phyloP scores from a whole-genome alignment of 2,329 filamentous ascomycete species.

The Bisporella sp. region DNA sequence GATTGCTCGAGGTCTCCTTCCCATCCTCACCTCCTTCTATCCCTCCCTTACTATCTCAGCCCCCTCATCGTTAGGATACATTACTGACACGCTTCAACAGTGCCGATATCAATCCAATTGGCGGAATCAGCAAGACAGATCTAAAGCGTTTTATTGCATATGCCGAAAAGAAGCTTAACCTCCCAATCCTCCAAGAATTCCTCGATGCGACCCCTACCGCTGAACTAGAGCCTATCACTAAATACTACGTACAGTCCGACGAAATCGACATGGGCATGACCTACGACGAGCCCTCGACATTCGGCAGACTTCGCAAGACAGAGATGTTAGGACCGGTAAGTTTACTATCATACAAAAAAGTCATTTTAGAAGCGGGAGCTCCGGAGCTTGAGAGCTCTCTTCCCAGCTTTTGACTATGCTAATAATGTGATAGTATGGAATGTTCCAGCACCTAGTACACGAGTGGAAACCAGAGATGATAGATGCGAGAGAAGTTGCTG shows the following conservation, averaged over 20 bases:
- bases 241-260: constrained; percentile 46
- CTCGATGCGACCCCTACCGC: constrained; percentile 55
- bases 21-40: no score
- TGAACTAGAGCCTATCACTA: constrained; percentile 59
- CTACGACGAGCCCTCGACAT: constrained; percentile 40
- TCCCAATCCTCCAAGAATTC: constrained; percentile 62
- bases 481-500: no score
- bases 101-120: constrained; percentile 52
- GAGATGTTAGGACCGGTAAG: constrained; percentile 40
- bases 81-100: neutral
- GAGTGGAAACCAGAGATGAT: no score
- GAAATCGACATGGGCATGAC: constrained; percentile 48
- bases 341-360: constrained; percentile 21
- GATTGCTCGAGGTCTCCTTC: no score
- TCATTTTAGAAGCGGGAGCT: neutral
- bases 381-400: no score
- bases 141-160: constrained; percentile 67
- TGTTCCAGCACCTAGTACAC: no score
- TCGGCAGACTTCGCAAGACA: constrained; percentile 38
- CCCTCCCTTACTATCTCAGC: constrained; percentile 31
- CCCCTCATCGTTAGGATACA: no score
- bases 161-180: constrained; percentile 47
- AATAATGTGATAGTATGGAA: no score
- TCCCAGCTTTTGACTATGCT: no score
- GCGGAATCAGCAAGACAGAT: constrained; percentile 56